Base-by-base conservation (phyloP, 352 stramenopile species). In the Globisporangium emineosum region DNA sequence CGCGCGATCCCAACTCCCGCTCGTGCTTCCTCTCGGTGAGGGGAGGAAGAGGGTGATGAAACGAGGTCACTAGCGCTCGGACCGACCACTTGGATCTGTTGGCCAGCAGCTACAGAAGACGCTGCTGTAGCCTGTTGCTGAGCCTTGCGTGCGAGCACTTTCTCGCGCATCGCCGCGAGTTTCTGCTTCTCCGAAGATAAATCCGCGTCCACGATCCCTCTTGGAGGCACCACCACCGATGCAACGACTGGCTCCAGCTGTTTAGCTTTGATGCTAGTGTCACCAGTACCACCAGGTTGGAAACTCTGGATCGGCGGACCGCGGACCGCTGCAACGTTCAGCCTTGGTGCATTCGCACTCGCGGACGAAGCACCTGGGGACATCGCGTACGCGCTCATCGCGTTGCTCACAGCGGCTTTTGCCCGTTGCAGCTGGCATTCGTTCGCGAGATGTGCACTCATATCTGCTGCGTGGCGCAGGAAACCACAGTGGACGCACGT, bases 91-190 rank as follows among this genome's bases (percentile, higher is more conserved):
- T 10, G 54, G 42, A 7, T 21, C 37, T 33, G 49, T 50, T 35
- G 53, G 12, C n/a, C 25, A 21, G 6, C 17, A 32, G 25, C 13
- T 15, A 55, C 60, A 7, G 54, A 21, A 50, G 51, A 33, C n/a
- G 33, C 45, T 49, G 64, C 23, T 33, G 45, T 5, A 8, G 47
- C 62, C 13, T 64, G 21, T 47, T 50, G 42, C 50, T 56, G 29
- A 17, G 33, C 35, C 27, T 64, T 68, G 53, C 77, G 67, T 29
- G 69, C 70, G 8, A 79, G 65, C 30, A 86, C 73, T 56, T 75
- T 77, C 32, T 77, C 70, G n/a, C 76, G 77, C 69, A 89, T 78
- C 35, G 49, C 58, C 17, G 77, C 77, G 21, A 86, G 57, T 43
- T 77, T 83, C 21, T 68, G 57, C 51, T 73, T 68, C 49, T 83